Base-by-base conservation (phyloP, 2,329 filamentous ascomycete genomes). In the Xylariaceae sp. region DNA sequence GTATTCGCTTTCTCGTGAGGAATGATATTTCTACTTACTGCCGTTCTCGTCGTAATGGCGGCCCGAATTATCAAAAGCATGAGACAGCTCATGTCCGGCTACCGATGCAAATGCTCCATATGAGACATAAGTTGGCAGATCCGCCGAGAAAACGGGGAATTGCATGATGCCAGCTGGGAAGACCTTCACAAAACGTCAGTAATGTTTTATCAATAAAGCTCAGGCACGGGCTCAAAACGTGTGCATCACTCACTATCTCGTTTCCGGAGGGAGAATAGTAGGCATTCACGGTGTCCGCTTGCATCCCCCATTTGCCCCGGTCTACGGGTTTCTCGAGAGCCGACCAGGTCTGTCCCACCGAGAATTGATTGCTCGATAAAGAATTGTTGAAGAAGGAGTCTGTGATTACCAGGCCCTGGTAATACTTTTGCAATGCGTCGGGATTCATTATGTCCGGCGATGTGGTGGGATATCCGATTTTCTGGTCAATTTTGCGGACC, bases 81-180 rank as follows among this genome's bases (percentile, higher is more conserved):
- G 83, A 1, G 80, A 83, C 8, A 86, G 73, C 62, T 86, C 83
- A 64, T 86, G 83, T 2, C 83, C 83, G 42, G 80, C 80, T 7
- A 85, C 78, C 0, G 80, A 76, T 4, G 81, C 83, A 60, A 85
- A 85, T 1, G 81, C 80, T 27, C 83, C 83, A 63, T 86, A 86
- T 12, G 77, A 68, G 5, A 79, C 57, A 80, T 72, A 69, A 79
- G 84, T 57, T 73, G 73, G 12, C 75, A 83, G 42, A 71, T 71
- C 54, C 73, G 65, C 74, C 53, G 81, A 77, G 62, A 86, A 86
- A 8, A 81, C 75, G 1, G 83, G 83, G 2, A 80, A 76, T 63
- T 86, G 82, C 82, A 86, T 83, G 50, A 86, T 85, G 0, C 80
- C 83, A 2, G 83, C 82, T 0, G 82, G 83, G 67, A 86, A 85